Percentiles rank a stretch among this genome's conserved stretches.
Evolutionary conservation across 2,329 filamentous ascomycete species (phyloP).

Genomic region (Talaromyces sp.): DNA sequence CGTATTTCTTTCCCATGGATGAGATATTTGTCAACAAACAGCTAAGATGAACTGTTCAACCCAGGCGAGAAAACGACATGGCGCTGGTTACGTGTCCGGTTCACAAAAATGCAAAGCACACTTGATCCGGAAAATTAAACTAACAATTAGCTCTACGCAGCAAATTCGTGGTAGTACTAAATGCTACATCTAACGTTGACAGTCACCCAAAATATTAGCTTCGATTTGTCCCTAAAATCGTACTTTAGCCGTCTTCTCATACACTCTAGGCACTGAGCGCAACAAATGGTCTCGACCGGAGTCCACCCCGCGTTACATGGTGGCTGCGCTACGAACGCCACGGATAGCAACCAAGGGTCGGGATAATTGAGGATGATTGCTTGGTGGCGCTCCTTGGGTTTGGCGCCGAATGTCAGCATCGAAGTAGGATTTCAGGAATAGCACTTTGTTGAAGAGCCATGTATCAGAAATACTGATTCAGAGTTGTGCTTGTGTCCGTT

Average conservation of each 20-base stretch:
- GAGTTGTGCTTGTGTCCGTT: background rate
- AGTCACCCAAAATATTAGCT: background rate
- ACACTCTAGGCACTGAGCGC: background rate
- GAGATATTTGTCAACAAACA: background rate
- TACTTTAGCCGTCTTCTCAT: background rate
- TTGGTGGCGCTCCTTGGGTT: background rate
- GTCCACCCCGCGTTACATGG: slow-evolving; percentile 7
- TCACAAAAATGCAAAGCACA: background rate
- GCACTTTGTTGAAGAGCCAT: background rate
- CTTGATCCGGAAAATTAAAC: background rate
- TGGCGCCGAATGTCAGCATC: background rate
- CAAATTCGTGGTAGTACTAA: background rate
- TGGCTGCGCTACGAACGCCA: slow-evolving; percentile 6
- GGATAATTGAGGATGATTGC: background rate
- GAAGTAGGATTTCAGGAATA: background rate
- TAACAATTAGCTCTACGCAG: background rate
- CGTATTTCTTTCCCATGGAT: background rate
- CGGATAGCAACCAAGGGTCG: slow-evolving; percentile 2
- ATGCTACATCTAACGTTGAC: background rate
- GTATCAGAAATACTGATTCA: no score
- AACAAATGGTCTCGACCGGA: background rate
- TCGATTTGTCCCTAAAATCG: background rate
- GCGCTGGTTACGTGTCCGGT: background rate
- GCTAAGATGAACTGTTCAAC: background rate
- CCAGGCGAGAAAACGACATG: background rate